phyloP scores from a whole-genome alignment of 257 asterid species.

The Gentiana dahurica region DNA sequence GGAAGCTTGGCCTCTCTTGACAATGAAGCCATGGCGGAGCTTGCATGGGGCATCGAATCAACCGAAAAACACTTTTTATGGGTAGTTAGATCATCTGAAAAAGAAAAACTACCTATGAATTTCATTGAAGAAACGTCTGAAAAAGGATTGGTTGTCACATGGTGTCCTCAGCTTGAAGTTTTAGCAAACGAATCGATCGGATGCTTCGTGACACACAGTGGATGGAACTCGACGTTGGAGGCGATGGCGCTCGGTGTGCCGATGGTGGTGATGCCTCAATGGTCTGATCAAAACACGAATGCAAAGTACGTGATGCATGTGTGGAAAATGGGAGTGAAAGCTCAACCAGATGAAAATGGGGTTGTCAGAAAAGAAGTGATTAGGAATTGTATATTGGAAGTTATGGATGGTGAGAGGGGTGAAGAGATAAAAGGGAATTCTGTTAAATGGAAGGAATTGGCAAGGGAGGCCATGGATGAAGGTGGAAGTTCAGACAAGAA shows the following conservation, averaged over 20 bases:
- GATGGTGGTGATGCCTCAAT: conserved; percentile 18
- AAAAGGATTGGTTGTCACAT: too few relatives aligned
- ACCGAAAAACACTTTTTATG: too few relatives aligned
- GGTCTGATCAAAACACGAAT: conserved; percentile 39
- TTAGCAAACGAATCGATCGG: conserved; percentile 11
- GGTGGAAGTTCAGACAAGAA: conserved; percentile 39
- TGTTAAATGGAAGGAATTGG: conserved; percentile 17
- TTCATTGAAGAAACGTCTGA: too few relatives aligned
- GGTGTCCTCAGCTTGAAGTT: conserved; percentile 25
- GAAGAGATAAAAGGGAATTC: too few relatives aligned
- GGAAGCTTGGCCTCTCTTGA: too few relatives aligned
- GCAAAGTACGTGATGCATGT: conserved; percentile 27
- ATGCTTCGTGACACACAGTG: conserved; percentile 37
- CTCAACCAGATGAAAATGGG: conserved; percentile 15
- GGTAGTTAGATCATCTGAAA: too few relatives aligned
- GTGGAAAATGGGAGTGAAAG: conserved; percentile 33
- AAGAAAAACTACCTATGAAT: too few relatives aligned
- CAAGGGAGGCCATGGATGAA: conserved; percentile 26
- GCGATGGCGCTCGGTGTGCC: conserved; percentile 24
- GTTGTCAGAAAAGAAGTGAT: conserved; percentile 7
- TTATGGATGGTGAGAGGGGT: too few relatives aligned
- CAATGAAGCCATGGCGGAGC: too few relatives aligned
- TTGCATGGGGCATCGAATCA: too few relatives aligned
- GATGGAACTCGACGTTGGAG: conserved; percentile 14
- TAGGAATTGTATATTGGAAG: too few relatives aligned